Evolutionary conservation across 371 early-diverging fungal species (phyloP).

Genomic region (Haplosporangium sp.): DNA sequence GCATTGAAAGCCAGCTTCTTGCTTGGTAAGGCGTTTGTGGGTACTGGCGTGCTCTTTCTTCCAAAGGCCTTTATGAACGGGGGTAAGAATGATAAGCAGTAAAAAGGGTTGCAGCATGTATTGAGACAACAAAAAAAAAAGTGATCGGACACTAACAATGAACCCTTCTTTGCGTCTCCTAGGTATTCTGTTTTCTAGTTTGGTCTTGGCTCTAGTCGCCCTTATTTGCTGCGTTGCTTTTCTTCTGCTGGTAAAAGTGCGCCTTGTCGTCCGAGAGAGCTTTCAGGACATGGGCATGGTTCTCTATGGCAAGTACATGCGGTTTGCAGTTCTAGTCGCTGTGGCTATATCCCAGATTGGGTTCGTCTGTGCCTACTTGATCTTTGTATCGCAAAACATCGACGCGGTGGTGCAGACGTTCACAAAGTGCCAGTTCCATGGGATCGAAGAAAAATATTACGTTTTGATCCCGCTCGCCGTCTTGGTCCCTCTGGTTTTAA

Average conservation of each 20-base stretch:
- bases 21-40: slow-evolving; percentile 81
- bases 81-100: slow-evolving; percentile 30
- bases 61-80: slow-evolving; percentile 70
- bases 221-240: slow-evolving; percentile 63
- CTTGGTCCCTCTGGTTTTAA: slow-evolving; percentile 80
- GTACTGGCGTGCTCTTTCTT: slow-evolving; percentile 73
- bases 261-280: slow-evolving; percentile 61
- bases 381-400: slow-evolving; percentile 82
- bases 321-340: slow-evolving; percentile 67
- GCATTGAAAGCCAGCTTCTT: slow-evolving; percentile 77
- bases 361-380: slow-evolving; percentile 80
- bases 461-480: slow-evolving; percentile 75
- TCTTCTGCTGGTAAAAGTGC: slow-evolving; percentile 62
- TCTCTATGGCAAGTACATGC: slow-evolving; percentile 71
- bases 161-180: background rate
- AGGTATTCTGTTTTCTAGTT: slow-evolving; percentile 28
- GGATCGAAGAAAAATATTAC: slow-evolving; percentile 57
- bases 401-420: slow-evolving; percentile 68
- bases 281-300: slow-evolving; percentile 82
- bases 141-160: no score
- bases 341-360: slow-evolving; percentile 75
- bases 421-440: slow-evolving; percentile 60
- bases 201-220: slow-evolving; percentile 44
- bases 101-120: no score
- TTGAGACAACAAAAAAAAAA: no score